phyloP scores from a whole-genome alignment of 2,329 filamentous ascomycete species.

The Didymella exigua region DNA sequence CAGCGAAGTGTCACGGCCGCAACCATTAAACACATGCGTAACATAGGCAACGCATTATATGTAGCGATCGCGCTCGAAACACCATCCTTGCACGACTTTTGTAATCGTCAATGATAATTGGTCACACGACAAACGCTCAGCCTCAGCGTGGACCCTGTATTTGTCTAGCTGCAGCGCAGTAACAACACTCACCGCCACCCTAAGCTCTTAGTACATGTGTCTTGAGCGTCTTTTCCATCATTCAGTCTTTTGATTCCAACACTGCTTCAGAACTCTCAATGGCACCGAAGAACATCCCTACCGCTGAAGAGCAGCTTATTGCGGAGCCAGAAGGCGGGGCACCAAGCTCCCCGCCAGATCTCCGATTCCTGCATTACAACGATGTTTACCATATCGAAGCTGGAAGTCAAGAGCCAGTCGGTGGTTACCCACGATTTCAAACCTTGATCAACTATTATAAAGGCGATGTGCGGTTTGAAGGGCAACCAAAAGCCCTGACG shows the following conservation, averaged over 20 bases:
- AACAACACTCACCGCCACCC: constrained; percentile 31
- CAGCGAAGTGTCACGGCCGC: constrained; percentile 5
- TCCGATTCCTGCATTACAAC: constrained; percentile 89
- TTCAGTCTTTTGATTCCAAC: background rate
- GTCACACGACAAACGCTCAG: constrained; percentile 15
- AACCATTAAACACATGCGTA: background rate
- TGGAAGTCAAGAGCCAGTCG: constrained; percentile 78
- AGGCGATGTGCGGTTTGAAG: constrained; percentile 62
- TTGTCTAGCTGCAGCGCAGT: constrained; percentile 21
- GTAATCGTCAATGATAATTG: constrained; percentile 31
- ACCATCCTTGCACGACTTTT: constrained; percentile 24
- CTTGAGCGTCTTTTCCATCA: background rate
- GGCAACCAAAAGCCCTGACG: constrained; percentile 71
- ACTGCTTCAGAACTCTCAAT: constrained; percentile 22
- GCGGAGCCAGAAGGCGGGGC: constrained; percentile 51
- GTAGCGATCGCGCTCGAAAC: constrained; percentile 8
- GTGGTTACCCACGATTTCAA: constrained; percentile 81
- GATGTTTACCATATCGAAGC: constrained; percentile 90
- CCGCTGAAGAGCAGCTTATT: constrained; percentile 46
- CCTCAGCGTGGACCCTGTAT: constrained; percentile 37
- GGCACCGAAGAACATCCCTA: constrained; percentile 32
- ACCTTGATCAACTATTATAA: constrained; percentile 78
- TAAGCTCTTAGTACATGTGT: constrained; percentile 23
- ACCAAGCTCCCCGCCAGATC: constrained; percentile 63
- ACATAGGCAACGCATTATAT: constrained; percentile 6